phyloP scores from a whole-genome alignment of 176 grass and related monocot species.

The Chloris gayana region DNA sequence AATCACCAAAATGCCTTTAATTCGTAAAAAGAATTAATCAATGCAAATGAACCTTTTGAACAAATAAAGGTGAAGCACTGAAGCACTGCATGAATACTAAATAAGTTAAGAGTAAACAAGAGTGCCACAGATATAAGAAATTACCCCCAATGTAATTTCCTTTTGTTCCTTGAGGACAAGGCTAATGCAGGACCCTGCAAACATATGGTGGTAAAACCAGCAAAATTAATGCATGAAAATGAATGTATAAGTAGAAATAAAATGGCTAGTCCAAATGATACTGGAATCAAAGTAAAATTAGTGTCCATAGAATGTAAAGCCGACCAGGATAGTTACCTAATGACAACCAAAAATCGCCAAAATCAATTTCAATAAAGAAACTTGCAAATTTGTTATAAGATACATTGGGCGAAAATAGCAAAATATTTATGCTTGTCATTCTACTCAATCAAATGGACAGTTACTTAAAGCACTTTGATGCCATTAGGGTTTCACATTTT shows the following conservation, averaged over 20 bases:
- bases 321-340: not conserved
- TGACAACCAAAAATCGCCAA: slow-evolving; percentile 16
- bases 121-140: not conserved
- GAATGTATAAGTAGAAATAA: not conserved
- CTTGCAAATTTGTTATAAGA: not conserved
- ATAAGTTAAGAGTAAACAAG: slow-evolving; percentile 24
- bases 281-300: slow-evolving; percentile 2
- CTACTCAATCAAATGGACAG: slow-evolving; percentile 22
- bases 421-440: slow-evolving; percentile 5
- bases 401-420: not conserved
- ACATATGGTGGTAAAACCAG: slow-evolving; percentile 19
- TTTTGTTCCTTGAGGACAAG: slow-evolving; percentile 54
- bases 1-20: not conserved
- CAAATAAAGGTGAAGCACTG: slow-evolving; percentile 15
- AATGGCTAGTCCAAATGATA: slow-evolving; percentile 8
- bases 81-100: slow-evolving; percentile 17
- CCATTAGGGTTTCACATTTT: not conserved
- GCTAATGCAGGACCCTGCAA: slow-evolving; percentile 40
- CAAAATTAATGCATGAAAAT: slow-evolving; percentile 4
- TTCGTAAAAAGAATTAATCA: not conserved
- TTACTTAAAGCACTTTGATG: slow-evolving; percentile 11
- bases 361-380: slow-evolving; percentile 1
- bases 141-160: slow-evolving; percentile 65
- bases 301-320: slow-evolving; percentile 13
- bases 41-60: not conserved